These are phyloP conservation scores for Phlebiopsis flavidoalba DNA, from an alignment of 768 basidiomycete species.

Conservation along the genomic window DNA sequence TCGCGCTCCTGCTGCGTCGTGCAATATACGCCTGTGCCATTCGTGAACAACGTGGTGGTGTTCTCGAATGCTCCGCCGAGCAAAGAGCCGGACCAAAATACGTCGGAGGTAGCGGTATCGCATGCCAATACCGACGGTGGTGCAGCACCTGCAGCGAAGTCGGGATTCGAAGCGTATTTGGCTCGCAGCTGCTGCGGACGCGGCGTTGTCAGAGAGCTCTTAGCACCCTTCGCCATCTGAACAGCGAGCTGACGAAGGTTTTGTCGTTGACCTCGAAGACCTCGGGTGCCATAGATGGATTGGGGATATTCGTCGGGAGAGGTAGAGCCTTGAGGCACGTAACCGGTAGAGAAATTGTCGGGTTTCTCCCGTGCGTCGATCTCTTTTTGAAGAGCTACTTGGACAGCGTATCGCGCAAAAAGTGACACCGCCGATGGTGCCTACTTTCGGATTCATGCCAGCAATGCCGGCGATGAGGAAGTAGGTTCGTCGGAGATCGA, in stretches of 20 bases:
- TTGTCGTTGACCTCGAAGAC: conserved; percentile 41
- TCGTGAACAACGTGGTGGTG: conserved; percentile 31
- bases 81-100: conserved; percentile 31
- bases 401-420: conserved; percentile 36
- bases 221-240: conserved; percentile 23
- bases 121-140: conserved; percentile 28
- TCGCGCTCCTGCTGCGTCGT: conserved; percentile 34
- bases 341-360: conserved; percentile 31
- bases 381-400: conserved; percentile 35
- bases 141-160: conserved; percentile 24
- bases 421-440: conserved; percentile 33
- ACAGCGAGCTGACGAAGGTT: conserved; percentile 29
- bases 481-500: conserved; percentile 36
- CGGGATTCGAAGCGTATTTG: conserved; percentile 19
- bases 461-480: conserved; percentile 39
- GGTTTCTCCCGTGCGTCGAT: conserved; percentile 39
- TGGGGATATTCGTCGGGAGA: conserved; percentile 24
- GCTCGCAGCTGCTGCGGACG: conserved; percentile 27
- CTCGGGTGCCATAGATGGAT: conserved; percentile 38
- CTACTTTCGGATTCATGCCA: conserved; percentile 33
- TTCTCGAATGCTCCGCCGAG: conserved; percentile 33
- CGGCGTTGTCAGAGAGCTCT: conserved; percentile 27
- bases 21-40: conserved; percentile 27
- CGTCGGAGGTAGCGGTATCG: conserved; percentile 35
- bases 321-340: conserved; percentile 28